Evolutionary conservation across 352 stramenopile species (phyloP).

Genomic region (Detonula confervacea): DNA sequence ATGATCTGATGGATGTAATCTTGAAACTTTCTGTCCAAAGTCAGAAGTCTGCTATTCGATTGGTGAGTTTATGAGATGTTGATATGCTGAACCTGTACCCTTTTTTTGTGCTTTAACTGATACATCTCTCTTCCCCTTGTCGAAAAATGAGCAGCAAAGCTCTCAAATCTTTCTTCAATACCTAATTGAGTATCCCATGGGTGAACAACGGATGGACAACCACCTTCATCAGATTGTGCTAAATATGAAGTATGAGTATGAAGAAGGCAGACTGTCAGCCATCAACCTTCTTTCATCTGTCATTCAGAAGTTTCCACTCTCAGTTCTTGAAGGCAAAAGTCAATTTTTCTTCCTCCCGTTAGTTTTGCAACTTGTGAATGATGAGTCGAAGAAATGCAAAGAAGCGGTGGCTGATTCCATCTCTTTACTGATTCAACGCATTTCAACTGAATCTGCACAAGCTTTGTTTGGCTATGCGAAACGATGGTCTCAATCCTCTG

Average conservation of each 20-base stretch:
- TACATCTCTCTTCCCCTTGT: slow-evolving; percentile 15
- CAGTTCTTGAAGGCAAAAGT: slow-evolving; percentile 90
- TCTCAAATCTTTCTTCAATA: slow-evolving; percentile 87
- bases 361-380: slow-evolving; percentile 95
- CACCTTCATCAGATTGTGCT: slow-evolving; percentile 94
- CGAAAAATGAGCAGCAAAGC: slow-evolving; percentile 63
- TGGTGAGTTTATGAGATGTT: slow-evolving; percentile 65
- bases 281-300: slow-evolving; percentile 90
- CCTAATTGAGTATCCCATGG: slow-evolving; percentile 95
- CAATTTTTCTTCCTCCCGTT: slow-evolving; percentile 95
- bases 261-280: slow-evolving; percentile 91
- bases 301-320: slow-evolving; percentile 91
- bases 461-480: slow-evolving; percentile 89
- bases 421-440: slow-evolving; percentile 88
- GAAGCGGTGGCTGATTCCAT: slow-evolving; percentile 87
- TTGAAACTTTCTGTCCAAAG: slow-evolving; percentile 93
- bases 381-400: slow-evolving; percentile 91
- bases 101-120: slow-evolving; percentile 43
- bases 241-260: slow-evolving; percentile 95
- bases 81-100: slow-evolving; percentile 88
- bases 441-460: slow-evolving; percentile 91
- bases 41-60: slow-evolving; percentile 88
- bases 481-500: slow-evolving; percentile 88
- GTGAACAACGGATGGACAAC: slow-evolving; percentile 90
- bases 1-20: slow-evolving; percentile 95